Evolutionary conservation across 768 basidiomycete species (phyloP), one percentile per base, ranked within the genome.

Genomic region (Collybia mongolica): DNA sequence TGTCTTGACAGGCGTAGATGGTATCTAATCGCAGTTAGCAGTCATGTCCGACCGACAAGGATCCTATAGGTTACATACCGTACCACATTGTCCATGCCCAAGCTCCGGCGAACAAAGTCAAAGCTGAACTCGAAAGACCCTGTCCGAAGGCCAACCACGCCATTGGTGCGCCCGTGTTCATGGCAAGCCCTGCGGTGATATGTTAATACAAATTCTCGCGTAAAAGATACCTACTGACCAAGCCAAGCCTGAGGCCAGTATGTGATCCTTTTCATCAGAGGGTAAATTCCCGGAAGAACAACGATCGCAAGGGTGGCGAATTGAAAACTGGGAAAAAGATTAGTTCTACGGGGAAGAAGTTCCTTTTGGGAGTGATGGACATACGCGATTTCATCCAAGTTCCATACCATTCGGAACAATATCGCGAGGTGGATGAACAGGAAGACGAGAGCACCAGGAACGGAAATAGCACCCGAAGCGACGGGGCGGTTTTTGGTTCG

Each of bases 1-100:
- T 80, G 62, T 86, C 84, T 47, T 68, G 71, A 56, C 81, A 81
- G 2, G 82, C 83, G 58, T 86, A 86, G 55, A 84, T 81, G 0
- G 82, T 81, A 60, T 86, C 68, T 57, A 20, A 42, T 40, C 23
- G 1, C 39, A 20, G 14, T 26, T 20, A 20, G 12, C 7, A 15
- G 47, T 24, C 46, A 22, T 44, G 36, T 18, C 37, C 43, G 11
- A 14, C 17, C 24, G 24, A 26, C 24, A 26, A 26, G 24, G 24
- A 26, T 26, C 24, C 5, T 15, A 11, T 15, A 12, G 40, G n/a
- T 23, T 5, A 44, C 53, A 22, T 39, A 59, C 58, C 58, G 35
- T 56, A 56, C 53, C 58, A 59, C 51, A 59, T 56, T 17, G 55
- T 59, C 58, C 58, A 59, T 0, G 58, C 53, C 58, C 55, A 59